These are phyloP conservation scores for Pseudogymnoascus destructans DNA, from an alignment of 2,329 filamentous ascomycete species.

Conservation along the genomic window DNA sequence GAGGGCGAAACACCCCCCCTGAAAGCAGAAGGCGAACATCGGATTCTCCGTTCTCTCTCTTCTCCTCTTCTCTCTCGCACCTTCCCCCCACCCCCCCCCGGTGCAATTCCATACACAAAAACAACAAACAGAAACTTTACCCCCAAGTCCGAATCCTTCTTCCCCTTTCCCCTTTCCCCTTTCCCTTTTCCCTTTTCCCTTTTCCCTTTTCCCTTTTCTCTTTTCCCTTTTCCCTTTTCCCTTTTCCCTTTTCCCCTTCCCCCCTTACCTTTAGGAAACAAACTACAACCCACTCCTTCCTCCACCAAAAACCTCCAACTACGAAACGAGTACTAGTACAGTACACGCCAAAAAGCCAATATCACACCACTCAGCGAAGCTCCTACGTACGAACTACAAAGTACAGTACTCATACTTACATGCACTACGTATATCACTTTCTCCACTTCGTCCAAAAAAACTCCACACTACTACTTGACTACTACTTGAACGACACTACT, in stretches of 20 bases:
- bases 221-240: too few relatives aligned
- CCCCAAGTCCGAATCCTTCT: background rate
- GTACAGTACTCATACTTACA: background rate
- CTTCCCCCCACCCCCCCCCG: background rate
- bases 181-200: too few relatives aligned
- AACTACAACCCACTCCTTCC: background rate
- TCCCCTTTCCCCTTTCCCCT: background rate
- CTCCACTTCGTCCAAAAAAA: background rate
- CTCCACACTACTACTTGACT: background rate
- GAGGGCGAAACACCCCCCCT: background rate
- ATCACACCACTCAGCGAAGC: background rate
- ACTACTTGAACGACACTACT: background rate
- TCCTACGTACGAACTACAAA: background rate
- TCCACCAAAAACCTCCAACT: background rate
- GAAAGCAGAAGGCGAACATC: background rate
- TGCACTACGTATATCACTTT: slow-evolving; percentile 5
- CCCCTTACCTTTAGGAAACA: background rate
- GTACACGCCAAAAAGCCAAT: background rate
- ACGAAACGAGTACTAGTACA: background rate
- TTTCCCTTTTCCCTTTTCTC: too few relatives aligned
- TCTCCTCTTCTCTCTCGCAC: background rate
- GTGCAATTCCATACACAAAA: background rate
- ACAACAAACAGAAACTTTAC: background rate
- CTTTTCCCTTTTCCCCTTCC: background rate
- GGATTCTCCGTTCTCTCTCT: background rate